These are phyloP conservation scores for Prunus padus DNA, from an alignment of 306 rosid genomes.

Conservation along the genomic window DNA sequence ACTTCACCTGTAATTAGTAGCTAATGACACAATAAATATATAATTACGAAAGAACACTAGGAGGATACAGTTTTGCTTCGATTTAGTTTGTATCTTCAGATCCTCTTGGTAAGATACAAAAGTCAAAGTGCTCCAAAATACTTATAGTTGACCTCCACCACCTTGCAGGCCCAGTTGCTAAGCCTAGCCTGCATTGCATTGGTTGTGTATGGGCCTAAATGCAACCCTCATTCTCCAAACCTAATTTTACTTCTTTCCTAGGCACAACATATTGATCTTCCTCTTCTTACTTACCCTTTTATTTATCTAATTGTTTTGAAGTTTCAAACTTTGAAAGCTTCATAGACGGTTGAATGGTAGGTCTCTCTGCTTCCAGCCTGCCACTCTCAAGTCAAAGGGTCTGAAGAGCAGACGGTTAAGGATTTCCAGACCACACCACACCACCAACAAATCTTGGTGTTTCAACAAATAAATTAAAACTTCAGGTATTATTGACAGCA, in stretches of 20 bases:
- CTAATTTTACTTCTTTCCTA: neutral
- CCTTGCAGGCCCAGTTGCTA: too few relatives aligned
- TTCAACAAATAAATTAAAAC: neutral
- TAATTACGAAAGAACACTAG: too few relatives aligned
- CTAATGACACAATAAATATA: too few relatives aligned
- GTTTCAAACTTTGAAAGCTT: neutral
- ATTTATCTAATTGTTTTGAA: neutral
- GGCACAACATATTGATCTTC: neutral
- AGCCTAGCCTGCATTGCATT: too few relatives aligned
- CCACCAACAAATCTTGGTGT: slow-evolving; percentile 23
- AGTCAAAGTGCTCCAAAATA: too few relatives aligned
- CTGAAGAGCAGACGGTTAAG: slow-evolving; percentile 10
- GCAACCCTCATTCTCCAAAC: too few relatives aligned
- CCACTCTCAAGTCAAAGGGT: slow-evolving; percentile 18
- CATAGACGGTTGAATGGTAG: slow-evolving; percentile 24
- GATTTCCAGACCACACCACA: neutral
- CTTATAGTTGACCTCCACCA: too few relatives aligned
- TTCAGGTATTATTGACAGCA: neutral
- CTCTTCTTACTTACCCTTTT: neutral
- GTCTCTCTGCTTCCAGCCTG: slow-evolving; percentile 4
- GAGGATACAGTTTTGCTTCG: too few relatives aligned
- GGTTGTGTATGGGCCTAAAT: too few relatives aligned
- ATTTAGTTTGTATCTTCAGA: too few relatives aligned
- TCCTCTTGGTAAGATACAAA: too few relatives aligned
- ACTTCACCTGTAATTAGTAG: too few relatives aligned